These are phyloP conservation scores for Adansonia madagascariensis DNA, from an alignment of 441 rosid species.

Conservation along the genomic window DNA sequence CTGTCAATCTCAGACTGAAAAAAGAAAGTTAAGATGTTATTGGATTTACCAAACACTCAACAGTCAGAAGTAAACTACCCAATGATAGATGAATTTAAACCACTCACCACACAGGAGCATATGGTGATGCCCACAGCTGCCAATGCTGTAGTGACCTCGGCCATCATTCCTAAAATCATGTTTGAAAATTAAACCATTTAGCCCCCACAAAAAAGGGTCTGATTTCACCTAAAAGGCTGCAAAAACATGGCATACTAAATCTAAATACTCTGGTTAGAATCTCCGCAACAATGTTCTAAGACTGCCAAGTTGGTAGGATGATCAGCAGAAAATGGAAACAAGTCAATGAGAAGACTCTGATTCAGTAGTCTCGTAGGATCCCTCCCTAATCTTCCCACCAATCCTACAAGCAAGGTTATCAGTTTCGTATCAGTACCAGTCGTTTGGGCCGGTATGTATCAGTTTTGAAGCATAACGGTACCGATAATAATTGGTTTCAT, in stretches of 20 bases:
- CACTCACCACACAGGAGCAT: constrained; percentile 92
- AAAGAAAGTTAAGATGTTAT: constrained; percentile 23
- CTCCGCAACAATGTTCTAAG: neutral
- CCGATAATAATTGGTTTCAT: no score
- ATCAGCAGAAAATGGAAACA: neutral
- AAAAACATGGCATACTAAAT: neutral
- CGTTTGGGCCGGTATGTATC: no score
- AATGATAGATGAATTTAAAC: constrained; percentile 19
- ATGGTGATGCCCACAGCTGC: constrained; percentile 67
- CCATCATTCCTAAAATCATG: constrained; percentile 74
- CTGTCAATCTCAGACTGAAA: constrained; percentile 83
- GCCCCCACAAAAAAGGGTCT: neutral
- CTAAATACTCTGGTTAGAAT: neutral
- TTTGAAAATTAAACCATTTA: constrained; percentile 13
- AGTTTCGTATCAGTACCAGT: no score
- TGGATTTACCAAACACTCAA: constrained; percentile 2
- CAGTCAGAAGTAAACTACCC: neutral
- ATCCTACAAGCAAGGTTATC: neutral
- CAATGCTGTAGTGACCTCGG: constrained; percentile 78
- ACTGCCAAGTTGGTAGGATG: neutral
- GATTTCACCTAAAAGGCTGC: neutral
- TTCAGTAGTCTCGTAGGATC: neutral
- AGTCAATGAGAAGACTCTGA: neutral
- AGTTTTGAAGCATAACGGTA: no score
- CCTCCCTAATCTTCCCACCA: constrained; percentile 4